phyloP scores from a whole-genome alignment of 805 yeast species.

The Candida succiphila region DNA sequence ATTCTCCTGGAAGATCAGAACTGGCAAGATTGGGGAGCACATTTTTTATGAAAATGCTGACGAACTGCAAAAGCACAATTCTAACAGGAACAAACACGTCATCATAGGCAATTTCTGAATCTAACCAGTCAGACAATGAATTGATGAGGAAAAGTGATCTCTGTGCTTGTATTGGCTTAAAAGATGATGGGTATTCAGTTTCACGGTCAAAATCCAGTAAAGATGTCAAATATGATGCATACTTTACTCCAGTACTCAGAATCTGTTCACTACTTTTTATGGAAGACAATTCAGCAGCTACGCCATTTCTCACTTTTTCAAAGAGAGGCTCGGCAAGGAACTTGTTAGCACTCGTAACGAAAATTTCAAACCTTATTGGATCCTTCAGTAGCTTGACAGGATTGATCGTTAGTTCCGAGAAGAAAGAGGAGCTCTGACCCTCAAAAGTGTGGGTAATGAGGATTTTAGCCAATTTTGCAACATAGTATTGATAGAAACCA shows the following conservation, averaged over 20 bases:
- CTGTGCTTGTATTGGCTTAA: slow-evolving; percentile 47
- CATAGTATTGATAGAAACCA: too few species aligned
- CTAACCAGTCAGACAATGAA: slow-evolving; percentile 47
- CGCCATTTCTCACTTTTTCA: slow-evolving; percentile 45
- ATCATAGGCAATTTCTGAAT: slow-evolving; percentile 53
- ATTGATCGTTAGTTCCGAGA: slow-evolving; percentile 22
- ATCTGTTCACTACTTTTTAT: slow-evolving; percentile 30
- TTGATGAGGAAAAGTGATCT: slow-evolving; percentile 54
- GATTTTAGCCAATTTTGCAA: slow-evolving; percentile 23
- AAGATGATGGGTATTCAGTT: slow-evolving; percentile 11
- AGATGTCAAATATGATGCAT: slow-evolving; percentile 37
- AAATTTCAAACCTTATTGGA: slow-evolving; percentile 26
- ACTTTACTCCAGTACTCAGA: slow-evolving; percentile 30
- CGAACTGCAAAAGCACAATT: slow-evolving; percentile 37
- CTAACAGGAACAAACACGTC: slow-evolving; percentile 40
- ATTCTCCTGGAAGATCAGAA: slow-evolving; percentile 17
- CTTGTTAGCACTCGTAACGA: slow-evolving; percentile 25
- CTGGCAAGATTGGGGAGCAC: slow-evolving; percentile 18
- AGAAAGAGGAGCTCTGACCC: slow-evolving; percentile 10
- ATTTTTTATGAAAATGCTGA: slow-evolving; percentile 16
- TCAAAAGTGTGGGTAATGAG: slow-evolving; percentile 23
- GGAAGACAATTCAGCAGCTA: slow-evolving; percentile 61
- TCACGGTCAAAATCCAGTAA: slow-evolving; percentile 27
- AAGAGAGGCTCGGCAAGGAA: slow-evolving; percentile 26
- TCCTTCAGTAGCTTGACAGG: slow-evolving; percentile 21